Percentiles rank a stretch among this genome's conserved stretches.
Conservation (phyloP, 202 grass and related monocot species). For the Zoysia matrella region DNA sequence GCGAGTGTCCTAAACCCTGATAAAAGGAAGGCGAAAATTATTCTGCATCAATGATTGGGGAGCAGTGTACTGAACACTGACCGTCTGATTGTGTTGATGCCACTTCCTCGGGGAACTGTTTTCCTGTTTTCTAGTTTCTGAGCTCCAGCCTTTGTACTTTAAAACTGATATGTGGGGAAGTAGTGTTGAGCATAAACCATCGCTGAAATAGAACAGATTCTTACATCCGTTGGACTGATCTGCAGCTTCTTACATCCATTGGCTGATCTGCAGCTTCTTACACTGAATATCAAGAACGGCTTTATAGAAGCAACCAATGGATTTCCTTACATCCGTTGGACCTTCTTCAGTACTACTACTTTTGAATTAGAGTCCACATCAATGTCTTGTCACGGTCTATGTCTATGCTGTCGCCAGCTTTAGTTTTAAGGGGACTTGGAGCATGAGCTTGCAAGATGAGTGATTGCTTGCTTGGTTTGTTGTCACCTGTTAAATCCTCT, state of each 20-base stretch:
- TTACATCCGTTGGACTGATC: not conserved
- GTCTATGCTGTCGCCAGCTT: not conserved
- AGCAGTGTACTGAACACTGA: slow-evolving; percentile 48
- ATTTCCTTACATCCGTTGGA: not conserved
- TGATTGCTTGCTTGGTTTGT: slow-evolving; percentile 22
- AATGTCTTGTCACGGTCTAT: not conserved
- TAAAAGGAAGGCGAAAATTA: slow-evolving; percentile 24
- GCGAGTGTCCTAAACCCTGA: not conserved
- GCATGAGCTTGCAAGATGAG: not conserved
- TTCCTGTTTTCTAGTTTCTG: slow-evolving; percentile 33
- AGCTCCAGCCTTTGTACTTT: slow-evolving; percentile 31
- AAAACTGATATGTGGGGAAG: not conserved
- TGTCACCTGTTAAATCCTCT: not conserved
- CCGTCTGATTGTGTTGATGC: slow-evolving; percentile 3
- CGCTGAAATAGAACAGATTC: not conserved
- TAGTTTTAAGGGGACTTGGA: not conserved
- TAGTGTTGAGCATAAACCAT: slow-evolving; percentile 20
- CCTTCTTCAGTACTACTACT: not conserved
- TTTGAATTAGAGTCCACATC: not conserved
- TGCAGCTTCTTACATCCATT: not conserved
- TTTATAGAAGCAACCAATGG: not conserved
- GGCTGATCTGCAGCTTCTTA: no score
- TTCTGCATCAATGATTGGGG: slow-evolving; percentile 51
- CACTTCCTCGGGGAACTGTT: slow-evolving; percentile 30
- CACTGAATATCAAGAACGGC: not conserved